These are phyloP conservation scores for Colletotrichum godetiae DNA, from an alignment of 2,329 filamentous ascomycete species.

Conservation along the genomic window DNA sequence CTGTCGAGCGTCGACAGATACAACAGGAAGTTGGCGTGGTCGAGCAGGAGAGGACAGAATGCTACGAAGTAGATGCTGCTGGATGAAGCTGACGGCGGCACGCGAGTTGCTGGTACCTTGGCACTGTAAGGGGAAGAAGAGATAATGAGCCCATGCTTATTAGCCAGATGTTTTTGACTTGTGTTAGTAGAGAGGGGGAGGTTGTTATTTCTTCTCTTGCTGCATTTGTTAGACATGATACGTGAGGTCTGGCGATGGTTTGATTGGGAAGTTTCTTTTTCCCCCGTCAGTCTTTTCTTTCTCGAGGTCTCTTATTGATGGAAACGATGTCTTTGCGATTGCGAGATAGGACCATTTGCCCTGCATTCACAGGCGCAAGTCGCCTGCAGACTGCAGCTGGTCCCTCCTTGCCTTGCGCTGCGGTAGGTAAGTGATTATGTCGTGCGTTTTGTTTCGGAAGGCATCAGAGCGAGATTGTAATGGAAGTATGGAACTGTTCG, in stretches of 20 bases:
- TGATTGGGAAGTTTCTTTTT: not conserved
- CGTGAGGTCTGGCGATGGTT: not conserved
- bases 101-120: not conserved
- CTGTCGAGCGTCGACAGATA: not conserved
- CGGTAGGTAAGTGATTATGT: not conserved
- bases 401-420: not conserved
- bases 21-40: not conserved
- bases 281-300: not conserved
- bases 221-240: not conserved
- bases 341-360: not conserved
- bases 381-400: not conserved
- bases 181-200: not conserved
- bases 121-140: not conserved
- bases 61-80: not conserved
- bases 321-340: not conserved
- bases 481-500: not conserved
- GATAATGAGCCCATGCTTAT: too few relatives aligned
- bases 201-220: not conserved
- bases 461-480: not conserved
- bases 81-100: not conserved
- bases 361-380: not conserved
- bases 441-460: not conserved
- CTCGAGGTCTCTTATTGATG: not conserved
- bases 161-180: too few relatives aligned
- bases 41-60: not conserved